phyloP scores from a whole-genome alignment of 352 stramenopile species.

The Globisporangium parvum region DNA sequence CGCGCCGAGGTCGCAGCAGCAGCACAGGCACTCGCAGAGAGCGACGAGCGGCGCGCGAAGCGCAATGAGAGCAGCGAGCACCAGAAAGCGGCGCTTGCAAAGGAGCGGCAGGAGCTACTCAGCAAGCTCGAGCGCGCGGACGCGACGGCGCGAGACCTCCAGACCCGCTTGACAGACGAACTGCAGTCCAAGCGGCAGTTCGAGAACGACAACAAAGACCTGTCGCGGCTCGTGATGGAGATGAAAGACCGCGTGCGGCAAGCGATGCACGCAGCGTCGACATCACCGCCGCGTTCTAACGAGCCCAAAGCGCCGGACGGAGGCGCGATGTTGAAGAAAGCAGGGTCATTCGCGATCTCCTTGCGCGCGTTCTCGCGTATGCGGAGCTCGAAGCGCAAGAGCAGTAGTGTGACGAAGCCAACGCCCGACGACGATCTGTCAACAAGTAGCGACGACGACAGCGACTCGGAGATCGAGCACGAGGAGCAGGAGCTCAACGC shows the following conservation, averaged over 20 bases:
- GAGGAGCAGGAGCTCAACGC: conserved; percentile 48
- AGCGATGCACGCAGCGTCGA: conserved; percentile 9
- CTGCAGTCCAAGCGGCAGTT: conserved; percentile 25
- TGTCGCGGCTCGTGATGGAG: conserved; percentile 38
- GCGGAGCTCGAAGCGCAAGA: neutral
- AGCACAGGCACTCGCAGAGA: conserved; percentile 20
- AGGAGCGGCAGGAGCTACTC: conserved; percentile 39
- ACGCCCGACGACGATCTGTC: conserved; percentile 39
- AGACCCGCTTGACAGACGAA: conserved; percentile 18
- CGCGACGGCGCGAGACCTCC: conserved; percentile 20
- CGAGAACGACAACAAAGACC: conserved; percentile 51
- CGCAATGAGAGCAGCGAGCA: conserved; percentile 22
- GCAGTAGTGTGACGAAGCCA: neutral
- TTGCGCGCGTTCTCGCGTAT: conserved; percentile 18
- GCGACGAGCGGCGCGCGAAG: conserved; percentile 10
- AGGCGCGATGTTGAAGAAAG: conserved; percentile 11
- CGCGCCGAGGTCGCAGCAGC: conserved; percentile 23
- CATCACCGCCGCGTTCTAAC: neutral
- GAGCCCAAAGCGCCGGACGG: neutral
- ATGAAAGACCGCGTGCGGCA: conserved; percentile 33
- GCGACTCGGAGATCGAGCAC: conserved; percentile 25
- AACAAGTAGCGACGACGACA: conserved; percentile 39
- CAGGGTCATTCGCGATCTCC: conserved; percentile 36
- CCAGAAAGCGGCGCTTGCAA: conserved; percentile 16
- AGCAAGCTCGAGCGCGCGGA: conserved; percentile 30